Percentiles rank a stretch among this genome's conserved stretches.
phyloP scores from a whole-genome alignment of 2,329 filamentous ascomycete genomes.

The Penicillium sp. region DNA sequence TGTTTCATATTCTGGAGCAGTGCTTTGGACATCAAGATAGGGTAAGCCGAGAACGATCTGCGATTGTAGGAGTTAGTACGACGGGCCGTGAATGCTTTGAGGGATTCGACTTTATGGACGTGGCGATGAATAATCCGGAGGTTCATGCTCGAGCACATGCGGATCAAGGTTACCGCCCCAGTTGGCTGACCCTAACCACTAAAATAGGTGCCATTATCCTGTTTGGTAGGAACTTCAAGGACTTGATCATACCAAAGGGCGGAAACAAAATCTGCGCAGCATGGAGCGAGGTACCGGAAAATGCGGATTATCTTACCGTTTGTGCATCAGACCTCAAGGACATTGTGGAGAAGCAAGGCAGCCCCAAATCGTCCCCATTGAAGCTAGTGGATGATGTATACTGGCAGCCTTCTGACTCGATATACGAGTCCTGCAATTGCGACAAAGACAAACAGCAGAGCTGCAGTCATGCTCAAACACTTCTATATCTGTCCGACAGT shows the following conservation, averaged over 20 bases:
- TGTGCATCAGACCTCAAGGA: neutral
- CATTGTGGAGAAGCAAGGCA: neutral
- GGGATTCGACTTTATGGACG: neutral
- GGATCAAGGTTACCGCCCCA: neutral
- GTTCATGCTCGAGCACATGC: neutral
- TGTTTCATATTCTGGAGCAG: neutral
- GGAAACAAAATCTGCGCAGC: neutral
- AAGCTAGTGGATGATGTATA: neutral
- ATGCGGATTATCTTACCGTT: neutral
- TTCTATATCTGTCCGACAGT: neutral
- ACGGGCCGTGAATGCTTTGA: neutral
- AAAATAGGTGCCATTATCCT: neutral
- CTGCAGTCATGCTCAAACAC: neutral
- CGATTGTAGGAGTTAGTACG: neutral
- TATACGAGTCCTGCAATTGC: neutral
- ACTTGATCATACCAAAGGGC: neutral
- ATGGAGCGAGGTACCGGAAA: neutral
- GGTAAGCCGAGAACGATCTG: neutral
- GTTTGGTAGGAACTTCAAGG: neutral
- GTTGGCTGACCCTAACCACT: neutral
- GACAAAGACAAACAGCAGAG: neutral
- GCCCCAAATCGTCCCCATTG: neutral
- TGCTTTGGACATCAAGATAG: neutral
- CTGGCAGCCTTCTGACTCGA: neutral
- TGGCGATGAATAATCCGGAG: neutral